Conservation (phyloP, 2,329 filamentous ascomycete genomes). For the Rutstroemia sp. region DNA sequence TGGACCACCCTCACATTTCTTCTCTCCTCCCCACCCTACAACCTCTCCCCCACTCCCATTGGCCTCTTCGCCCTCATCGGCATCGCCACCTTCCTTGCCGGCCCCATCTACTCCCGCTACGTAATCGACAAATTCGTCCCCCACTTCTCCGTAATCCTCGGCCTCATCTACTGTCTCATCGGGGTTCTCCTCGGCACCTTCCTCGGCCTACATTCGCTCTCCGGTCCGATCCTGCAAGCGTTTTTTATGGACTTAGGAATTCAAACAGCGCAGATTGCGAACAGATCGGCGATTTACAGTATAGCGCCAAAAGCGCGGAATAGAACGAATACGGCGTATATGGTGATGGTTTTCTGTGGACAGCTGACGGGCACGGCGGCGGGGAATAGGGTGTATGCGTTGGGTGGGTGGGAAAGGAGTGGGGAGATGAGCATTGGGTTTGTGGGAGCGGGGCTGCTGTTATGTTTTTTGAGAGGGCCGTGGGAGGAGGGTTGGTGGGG, state of each 20-base stretch:
- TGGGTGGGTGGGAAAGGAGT: slow-evolving; percentile 47
- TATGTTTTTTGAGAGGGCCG: slow-evolving; percentile 44
- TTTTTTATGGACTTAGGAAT: slow-evolving; percentile 63
- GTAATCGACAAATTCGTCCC: slow-evolving; percentile 67
- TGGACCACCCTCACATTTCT: slow-evolving; percentile 78
- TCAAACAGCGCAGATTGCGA: slow-evolving; percentile 68
- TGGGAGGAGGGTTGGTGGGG: slow-evolving; percentile 52
- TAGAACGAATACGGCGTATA: slow-evolving; percentile 74
- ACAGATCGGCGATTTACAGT: slow-evolving; percentile 60
- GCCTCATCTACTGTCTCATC: slow-evolving; percentile 48
- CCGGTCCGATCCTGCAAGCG: slow-evolving; percentile 66
- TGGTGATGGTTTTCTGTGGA: slow-evolving; percentile 68
- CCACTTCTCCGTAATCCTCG: slow-evolving; percentile 58
- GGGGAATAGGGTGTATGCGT: slow-evolving; percentile 47
- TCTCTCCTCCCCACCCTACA: slow-evolving; percentile 61
- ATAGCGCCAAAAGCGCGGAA: slow-evolving; percentile 67
- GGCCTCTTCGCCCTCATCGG: slow-evolving; percentile 76
- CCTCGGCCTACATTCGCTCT: slow-evolving; percentile 56
- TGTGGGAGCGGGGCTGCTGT: slow-evolving; percentile 39
- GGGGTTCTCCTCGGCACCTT: slow-evolving; percentile 64
- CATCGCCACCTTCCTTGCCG: slow-evolving; percentile 58
- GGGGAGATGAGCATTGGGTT: slow-evolving; percentile 51
- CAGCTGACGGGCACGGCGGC: slow-evolving; percentile 65
- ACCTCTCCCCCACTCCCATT: slow-evolving; percentile 59
- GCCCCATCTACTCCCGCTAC: slow-evolving; percentile 61